phyloP scores from a whole-genome alignment of 495 filamentous ascomycete genomes.

The Penicillium waksmanii region DNA sequence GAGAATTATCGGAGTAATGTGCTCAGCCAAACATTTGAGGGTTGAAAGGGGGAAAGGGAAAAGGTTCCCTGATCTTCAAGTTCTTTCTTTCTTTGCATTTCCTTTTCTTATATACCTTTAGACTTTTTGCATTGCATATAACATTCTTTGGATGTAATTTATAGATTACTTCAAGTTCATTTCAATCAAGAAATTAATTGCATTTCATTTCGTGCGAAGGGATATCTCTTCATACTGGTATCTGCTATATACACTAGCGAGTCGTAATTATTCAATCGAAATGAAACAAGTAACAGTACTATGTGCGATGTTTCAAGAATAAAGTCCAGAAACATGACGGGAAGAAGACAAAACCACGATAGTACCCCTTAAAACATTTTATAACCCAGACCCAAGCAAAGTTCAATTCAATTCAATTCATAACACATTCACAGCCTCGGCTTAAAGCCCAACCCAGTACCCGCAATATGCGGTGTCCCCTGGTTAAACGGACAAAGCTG shows the following conservation, averaged over 20 bases:
- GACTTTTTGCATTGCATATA: slow-evolving; percentile 26
- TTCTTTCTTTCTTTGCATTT: slow-evolving; percentile 6
- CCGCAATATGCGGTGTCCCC: slow-evolving; percentile 21
- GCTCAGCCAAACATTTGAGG: slow-evolving; percentile 38
- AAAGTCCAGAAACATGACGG: not conserved
- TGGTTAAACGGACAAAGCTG: slow-evolving; percentile 58
- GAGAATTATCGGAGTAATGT: slow-evolving; percentile 63
- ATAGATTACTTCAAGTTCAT: not conserved
- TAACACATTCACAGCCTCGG: slow-evolving; percentile 14
- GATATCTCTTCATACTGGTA: not conserved
- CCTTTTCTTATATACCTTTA: not conserved
- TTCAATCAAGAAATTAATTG: not conserved
- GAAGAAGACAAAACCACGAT: not conserved
- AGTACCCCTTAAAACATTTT: too few species aligned
- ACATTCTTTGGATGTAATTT: slow-evolving; percentile 1
- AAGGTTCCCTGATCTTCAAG: too few species aligned
- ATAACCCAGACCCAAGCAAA: not conserved
- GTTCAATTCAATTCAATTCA: not conserved
- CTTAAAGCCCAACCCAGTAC: slow-evolving; percentile 22
- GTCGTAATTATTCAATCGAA: not conserved
- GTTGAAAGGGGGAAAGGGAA: too few species aligned
- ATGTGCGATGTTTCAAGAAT: not conserved
- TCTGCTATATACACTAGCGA: not conserved
- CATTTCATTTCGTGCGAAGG: not conserved
- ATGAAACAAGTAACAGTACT: too few species aligned